Percentiles rank a stretch among this genome's conserved stretches.
These are phyloP conservation scores for Dothideomycetes sp. DNA, from an alignment of 2,329 filamentous ascomycete genomes.

Conservation along the genomic window DNA sequence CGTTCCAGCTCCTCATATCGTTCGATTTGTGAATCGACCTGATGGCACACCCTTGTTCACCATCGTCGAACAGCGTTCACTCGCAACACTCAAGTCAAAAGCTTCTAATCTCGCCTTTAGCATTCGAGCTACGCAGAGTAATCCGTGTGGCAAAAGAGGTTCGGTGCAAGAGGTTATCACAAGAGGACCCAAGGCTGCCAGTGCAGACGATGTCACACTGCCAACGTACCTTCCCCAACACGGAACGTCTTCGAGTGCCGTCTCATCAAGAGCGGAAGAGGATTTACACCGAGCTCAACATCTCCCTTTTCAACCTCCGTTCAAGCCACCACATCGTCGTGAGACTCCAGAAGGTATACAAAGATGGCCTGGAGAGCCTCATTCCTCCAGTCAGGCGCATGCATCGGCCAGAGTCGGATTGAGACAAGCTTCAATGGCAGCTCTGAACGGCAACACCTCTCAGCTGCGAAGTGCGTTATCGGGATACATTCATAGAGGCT, in stretches of 20 bases:
- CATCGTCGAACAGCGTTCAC: slow-evolving; percentile 32
- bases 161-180: background rate
- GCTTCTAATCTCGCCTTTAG: slow-evolving; percentile 17
- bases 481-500: background rate
- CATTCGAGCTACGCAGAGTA: slow-evolving; percentile 5
- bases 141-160: slow-evolving; percentile 1
- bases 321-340: slow-evolving; percentile 2
- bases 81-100: slow-evolving; percentile 27
- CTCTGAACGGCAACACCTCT: background rate
- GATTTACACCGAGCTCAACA: too few species aligned
- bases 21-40: slow-evolving; percentile 16
- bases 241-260: background rate
- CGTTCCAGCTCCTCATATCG: background rate
- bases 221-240: background rate
- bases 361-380: slow-evolving; percentile 15
- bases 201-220: slow-evolving; percentile 1
- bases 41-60: slow-evolving; percentile 30
- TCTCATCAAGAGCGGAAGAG: background rate
- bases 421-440: background rate
- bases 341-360: slow-evolving; percentile 13
- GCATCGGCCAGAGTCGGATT: background rate
- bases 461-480: background rate
- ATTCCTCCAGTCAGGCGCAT: background rate
- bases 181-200: slow-evolving; percentile 3
- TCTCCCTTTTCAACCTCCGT: slow-evolving; percentile 3